Base-by-base conservation (phyloP, 1,284 basidiomycete species). In the Ustilago bromivora region DNA sequence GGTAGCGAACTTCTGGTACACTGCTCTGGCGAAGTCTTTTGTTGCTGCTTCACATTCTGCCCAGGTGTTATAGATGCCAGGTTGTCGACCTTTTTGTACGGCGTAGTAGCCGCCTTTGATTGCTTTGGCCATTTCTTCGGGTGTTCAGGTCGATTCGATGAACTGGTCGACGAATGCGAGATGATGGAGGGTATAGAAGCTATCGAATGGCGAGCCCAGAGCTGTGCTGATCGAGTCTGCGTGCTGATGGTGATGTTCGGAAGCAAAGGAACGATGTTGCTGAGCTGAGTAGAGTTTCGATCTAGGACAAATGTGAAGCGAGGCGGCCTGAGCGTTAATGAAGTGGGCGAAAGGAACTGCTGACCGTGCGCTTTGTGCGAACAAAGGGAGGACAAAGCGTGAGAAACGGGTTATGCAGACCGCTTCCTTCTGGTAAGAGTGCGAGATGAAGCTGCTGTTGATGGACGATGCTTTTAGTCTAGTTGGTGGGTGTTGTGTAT, bases 1-100 rank as follows among this genome's bases (percentile, higher is more conserved):
- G 8, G 87, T 89, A 8, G 70, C 52, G 78, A 94, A 91, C 78
- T 91, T 92, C 84, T 92, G 91, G 86, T 89, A 91, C n/a, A 84
- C 86, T 4, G 92, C 89, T 13, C 88, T 89, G 0, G 87, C 35
- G 81, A 89, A 92, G 17, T 90, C 90, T 52, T 89, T 89, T 38
- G 90, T 88, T 78, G 92, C 91, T 0, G 83, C 83, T 74, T 91
- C 87, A 79, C 91, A 91, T 12, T 92, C 91, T 6, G 85, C 85
- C 83, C 86, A 87, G 0, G 67, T 71, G 0, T 35, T 65, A 67
- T 77, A 86, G 12, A 87, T 67, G 46, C 86, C 86, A 4, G 76
- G 66, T 13, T 49, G 23, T 12, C 76, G 61, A 1, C 86, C 86
- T 10, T 61, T 62, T 11, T 76, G 72, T 11, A 87, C 85, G 65